Percentiles rank a stretch among this genome's conserved stretches.
Conservation (phyloP, 2,329 filamentous ascomycete genomes). For the Alternaria sp. region DNA sequence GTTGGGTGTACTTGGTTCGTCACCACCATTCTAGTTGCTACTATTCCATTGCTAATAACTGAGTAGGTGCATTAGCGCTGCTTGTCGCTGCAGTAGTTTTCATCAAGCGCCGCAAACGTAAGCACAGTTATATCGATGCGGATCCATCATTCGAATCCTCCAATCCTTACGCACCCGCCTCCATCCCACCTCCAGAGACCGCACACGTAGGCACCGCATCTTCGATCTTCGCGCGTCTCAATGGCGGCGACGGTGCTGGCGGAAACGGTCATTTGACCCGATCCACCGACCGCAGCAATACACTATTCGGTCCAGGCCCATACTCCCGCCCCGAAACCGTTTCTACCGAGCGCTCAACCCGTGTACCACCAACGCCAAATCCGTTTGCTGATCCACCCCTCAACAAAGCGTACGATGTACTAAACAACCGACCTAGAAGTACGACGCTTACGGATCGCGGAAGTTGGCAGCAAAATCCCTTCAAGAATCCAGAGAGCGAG, state of each 20-base stretch:
- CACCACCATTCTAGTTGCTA: not conserved
- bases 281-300: conserved; percentile 34
- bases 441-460: conserved; percentile 49
- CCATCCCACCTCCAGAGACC: conserved; percentile 32
- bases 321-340: conserved; percentile 47
- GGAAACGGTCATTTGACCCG: conserved; percentile 31
- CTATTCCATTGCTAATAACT: not conserved
- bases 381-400: conserved; percentile 48
- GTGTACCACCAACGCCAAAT: conserved; percentile 38
- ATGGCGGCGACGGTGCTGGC: conserved; percentile 2
- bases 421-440: conserved; percentile 42
- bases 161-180: conserved; percentile 35
- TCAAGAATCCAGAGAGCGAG: conserved; percentile 45
- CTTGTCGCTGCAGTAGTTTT: conserved; percentile 33
- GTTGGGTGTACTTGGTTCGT: conserved; percentile 41
- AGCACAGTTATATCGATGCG: conserved; percentile 21
- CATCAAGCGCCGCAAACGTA: conserved; percentile 36
- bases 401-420: conserved; percentile 49
- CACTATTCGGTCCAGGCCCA: conserved; percentile 37
- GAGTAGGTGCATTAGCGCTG: conserved; percentile 39
- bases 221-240: conserved; percentile 22
- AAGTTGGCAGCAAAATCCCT: conserved; percentile 47
- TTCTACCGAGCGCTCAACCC: conserved; percentile 33
- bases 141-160: conserved; percentile 39
- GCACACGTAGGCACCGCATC: conserved; percentile 27